Evolutionary conservation across 805 yeast species (phyloP), one percentile per base, ranked within the genome.

Genomic region (Metschnikowia santaceciliae): DNA sequence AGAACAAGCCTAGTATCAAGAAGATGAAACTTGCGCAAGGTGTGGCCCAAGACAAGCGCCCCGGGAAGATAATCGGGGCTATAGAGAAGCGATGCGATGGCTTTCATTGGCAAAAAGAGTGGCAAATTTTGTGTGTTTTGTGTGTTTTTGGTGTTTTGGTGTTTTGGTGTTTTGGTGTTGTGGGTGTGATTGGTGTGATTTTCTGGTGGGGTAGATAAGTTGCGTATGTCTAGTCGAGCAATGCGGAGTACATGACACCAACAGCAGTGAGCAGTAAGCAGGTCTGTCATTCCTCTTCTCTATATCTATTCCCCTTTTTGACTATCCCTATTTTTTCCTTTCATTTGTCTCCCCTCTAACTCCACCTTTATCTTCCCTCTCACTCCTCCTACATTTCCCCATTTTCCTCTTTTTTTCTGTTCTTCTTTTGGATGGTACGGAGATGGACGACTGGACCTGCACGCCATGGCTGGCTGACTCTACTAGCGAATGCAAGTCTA

Each of bases 41-140:
- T 60, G 23, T 59, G 60, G 26, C 80, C 85, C 36, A 82, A 61
- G 1, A 81, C 78, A 32, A 81, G 65, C 0, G 82, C 79, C 17
- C 88, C 87, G 1, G 86, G 82, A 23, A 82, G 62, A 61, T 82
- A 82, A 35, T 72, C 71, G 15, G 76, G 64, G 23, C 78, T 71
- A 61, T 77, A 82, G 32, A 82, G 66, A 17, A 58, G 52, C 8
- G 61, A 49, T 6, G 61, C 61, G 26, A 57, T 50, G 17, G 61
- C 60, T 39, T 46, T 45, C 61, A 57, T 56, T 37, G 6, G 32
- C 8, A 10, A 11, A 30, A 14, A 17, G 14, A 33, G 19, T 39
- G 32, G 42, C 23, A 6, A 14, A 33, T 15, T 26, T 17, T 17
- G 19, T 17, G 19, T 17, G 19, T 17, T 26, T 26, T 26, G 11